These are phyloP conservation scores for Aquilaria yunnanensis DNA, from an alignment of 345 rosid genomes.

Conservation along the genomic window DNA sequence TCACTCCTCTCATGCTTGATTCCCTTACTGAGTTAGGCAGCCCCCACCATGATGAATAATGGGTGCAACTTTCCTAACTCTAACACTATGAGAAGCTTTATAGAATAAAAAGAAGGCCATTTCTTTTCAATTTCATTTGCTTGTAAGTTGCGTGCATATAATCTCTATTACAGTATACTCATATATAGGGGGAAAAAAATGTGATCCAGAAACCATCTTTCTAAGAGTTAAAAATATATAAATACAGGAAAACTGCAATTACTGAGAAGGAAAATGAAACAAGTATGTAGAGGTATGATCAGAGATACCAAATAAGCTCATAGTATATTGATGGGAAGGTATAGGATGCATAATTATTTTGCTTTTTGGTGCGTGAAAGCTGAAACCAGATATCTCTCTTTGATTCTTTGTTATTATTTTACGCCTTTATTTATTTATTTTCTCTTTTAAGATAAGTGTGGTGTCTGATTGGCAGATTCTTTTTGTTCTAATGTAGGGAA, in stretches of 20 bases:
- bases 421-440: slow-evolving; percentile 7
- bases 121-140: too few relatives aligned
- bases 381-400: slow-evolving; percentile 23
- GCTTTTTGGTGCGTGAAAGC: slow-evolving; percentile 28
- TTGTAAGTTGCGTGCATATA: too few relatives aligned
- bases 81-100: slow-evolving; percentile 22
- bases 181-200: too few relatives aligned
- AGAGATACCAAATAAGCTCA: too few relatives aligned
- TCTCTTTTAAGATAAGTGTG: slow-evolving; percentile 21
- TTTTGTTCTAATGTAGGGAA: slow-evolving; percentile 56
- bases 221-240: too few relatives aligned
- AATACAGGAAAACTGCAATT: too few relatives aligned
- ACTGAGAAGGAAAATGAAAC: too few relatives aligned
- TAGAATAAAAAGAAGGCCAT: slow-evolving; percentile 5
- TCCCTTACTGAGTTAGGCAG: slow-evolving; percentile 41
- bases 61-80: slow-evolving; percentile 31
- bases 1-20: slow-evolving; percentile 32
- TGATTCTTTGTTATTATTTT: slow-evolving; percentile 3
- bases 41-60: slow-evolving; percentile 58
- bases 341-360: slow-evolving; percentile 22
- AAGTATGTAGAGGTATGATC: too few relatives aligned
- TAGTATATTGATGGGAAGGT: slow-evolving; percentile 16
- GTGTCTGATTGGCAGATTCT: slow-evolving; percentile 68
- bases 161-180: too few relatives aligned
- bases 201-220: too few relatives aligned